phyloP scores from a whole-genome alignment of 2,329 filamentous ascomycete genomes.

The Davidsoniella neocaledoniae region DNA sequence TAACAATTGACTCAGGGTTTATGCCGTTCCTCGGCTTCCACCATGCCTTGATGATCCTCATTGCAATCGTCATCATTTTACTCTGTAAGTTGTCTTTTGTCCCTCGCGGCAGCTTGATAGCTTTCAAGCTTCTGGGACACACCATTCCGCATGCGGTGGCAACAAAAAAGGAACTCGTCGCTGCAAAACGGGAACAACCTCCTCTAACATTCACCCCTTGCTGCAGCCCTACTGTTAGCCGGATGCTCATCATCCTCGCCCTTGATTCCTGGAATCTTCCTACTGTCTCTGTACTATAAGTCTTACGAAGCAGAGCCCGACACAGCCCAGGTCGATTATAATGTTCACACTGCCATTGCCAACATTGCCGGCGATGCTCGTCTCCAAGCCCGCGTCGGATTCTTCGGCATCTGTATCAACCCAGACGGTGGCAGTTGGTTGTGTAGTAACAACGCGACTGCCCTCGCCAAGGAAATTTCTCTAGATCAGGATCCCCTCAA shows the following conservation, averaged over 20 bases:
- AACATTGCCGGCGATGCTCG: conserved; percentile 77
- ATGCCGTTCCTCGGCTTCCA: conserved; percentile 56
- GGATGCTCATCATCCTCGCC: conserved; percentile 95
- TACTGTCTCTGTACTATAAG: conserved; percentile 95
- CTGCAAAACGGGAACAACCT: neutral
- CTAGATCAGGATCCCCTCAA: conserved; percentile 93
- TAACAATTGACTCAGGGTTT: conserved; percentile 29
- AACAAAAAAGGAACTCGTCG: neutral
- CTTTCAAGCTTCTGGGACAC: neutral
- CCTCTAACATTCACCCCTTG: conserved; percentile 3
- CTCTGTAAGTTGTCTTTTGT: conserved; percentile 52
- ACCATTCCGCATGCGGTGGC: neutral
- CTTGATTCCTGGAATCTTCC: conserved; percentile 86
- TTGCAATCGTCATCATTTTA: conserved; percentile 83
- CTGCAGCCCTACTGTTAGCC: conserved; percentile 68
- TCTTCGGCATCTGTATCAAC: conserved; percentile 95
- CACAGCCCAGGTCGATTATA: conserved; percentile 80
- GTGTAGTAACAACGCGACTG: conserved; percentile 93
- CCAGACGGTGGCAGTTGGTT: conserved; percentile 80
- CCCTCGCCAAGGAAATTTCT: conserved; percentile 72
- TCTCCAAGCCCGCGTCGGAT: conserved; percentile 83
- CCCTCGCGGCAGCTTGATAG: neutral
- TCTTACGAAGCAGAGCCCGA: conserved; percentile 67
- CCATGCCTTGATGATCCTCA: conserved; percentile 93
- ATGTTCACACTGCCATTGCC: conserved; percentile 65